Base-by-base conservation (phyloP, 2,329 filamentous ascomycete genomes). In the Alternaria rosae region DNA sequence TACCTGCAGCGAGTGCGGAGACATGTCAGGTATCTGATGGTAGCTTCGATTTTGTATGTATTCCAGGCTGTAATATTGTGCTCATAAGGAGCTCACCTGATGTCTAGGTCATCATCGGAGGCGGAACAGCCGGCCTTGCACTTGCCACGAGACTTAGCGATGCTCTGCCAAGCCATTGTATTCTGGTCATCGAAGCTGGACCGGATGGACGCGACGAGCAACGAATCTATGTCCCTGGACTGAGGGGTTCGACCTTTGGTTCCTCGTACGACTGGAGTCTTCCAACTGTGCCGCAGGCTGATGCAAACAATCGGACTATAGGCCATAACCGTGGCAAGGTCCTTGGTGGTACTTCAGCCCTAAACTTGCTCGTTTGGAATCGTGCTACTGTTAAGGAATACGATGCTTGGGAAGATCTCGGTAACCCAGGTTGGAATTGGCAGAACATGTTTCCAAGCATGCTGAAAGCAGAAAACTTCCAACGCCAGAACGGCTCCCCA, bases 341-440 rank as follows among this genome's bases (percentile, higher is more conserved):
- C 1, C 73, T 80, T 3, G 78, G 78, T 32, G 78, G 78, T 3
- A 73, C 76, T 13, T 71, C 69, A 17, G 73, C 73, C 4, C 64
- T 79, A 35, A 80, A 80, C 59, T 71, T 76, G 11, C 73, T 80
- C 67, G 64, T 69, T 21, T 78, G 75, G 64, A 73, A 78, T 17
- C 69, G 78, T 10, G 78, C 69, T 4, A 67, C 65, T n/a, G 62
- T 69, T 15, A 71, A 65, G 5, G 77, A 79, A 54, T 79, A 78
- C 54, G 84, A 89, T 73, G 81, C 81, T 1, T 89, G 87, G 87
- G 83, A 82, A 54, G 74, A 80, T 25, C 75, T 89, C 12, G 87
- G 87, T 0, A 89, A 89, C 65, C 43, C 54, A 41, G 64, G 67
- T 7, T 90, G 87, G 87, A 81, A 82, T 1, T 89, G 85, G 84